A percentile compares a stretch with the other conserved stretches of the same genome.
These are phyloP conservation scores for Huntiella omanensis DNA, from an alignment of 2,329 filamentous ascomycete genomes.

Conservation along the genomic window DNA sequence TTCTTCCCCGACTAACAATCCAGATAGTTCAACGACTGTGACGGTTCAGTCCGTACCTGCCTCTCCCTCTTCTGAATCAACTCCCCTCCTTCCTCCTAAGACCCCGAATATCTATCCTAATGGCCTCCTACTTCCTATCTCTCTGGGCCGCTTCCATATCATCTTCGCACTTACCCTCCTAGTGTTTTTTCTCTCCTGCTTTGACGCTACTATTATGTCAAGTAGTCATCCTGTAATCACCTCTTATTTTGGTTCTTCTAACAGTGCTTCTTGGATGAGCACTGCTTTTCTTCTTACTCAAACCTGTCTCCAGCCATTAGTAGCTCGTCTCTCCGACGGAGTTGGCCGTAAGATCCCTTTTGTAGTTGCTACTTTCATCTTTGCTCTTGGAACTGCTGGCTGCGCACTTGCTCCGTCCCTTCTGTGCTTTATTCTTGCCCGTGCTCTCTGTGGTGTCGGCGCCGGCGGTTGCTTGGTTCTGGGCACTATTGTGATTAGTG, in stretches of 20 bases:
- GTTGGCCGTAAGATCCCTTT: constrained; percentile 51
- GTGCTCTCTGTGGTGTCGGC: constrained; percentile 53
- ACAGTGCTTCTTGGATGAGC: constrained; percentile 66
- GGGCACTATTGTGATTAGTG: constrained; percentile 52
- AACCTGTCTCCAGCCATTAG: constrained; percentile 56
- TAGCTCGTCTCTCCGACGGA: constrained; percentile 56
- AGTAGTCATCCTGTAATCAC: constrained; percentile 67
- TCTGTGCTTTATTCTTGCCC: constrained; percentile 48
- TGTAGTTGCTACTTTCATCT: constrained; percentile 41
- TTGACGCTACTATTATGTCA: constrained; percentile 67
- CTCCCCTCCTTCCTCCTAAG: no score
- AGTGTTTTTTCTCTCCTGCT: constrained; percentile 41
- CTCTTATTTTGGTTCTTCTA: constrained; percentile 58
- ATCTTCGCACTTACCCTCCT: constrained; percentile 41
- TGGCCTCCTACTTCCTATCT: constrained; percentile 24
- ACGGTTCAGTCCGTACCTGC: no score
- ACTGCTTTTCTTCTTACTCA: constrained; percentile 62
- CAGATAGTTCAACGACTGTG: no score
- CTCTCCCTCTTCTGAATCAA: no score
- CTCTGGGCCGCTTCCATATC: constrained; percentile 37
- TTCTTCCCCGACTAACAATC: neutral
- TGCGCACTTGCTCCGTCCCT: constrained; percentile 51
- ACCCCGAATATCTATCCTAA: neutral
- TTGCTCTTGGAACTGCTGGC: constrained; percentile 46
- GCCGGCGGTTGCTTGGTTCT: constrained; percentile 53